These are phyloP conservation scores for Gracilaria gracilis DNA, from an alignment of 23 red algal genomes.

Conservation along the genomic window DNA sequence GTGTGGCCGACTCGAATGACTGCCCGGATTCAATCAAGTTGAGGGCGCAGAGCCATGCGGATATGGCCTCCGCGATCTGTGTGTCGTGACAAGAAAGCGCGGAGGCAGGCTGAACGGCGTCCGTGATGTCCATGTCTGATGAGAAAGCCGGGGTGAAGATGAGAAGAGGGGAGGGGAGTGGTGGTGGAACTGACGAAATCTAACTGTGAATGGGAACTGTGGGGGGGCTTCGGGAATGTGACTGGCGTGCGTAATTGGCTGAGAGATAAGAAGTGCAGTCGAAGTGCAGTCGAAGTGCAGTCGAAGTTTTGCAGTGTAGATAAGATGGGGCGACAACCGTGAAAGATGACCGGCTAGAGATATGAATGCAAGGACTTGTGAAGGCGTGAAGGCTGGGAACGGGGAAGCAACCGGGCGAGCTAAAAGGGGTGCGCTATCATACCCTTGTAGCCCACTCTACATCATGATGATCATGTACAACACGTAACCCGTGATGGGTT, in stretches of 20 bases:
- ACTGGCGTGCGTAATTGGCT: constrained; percentile 21
- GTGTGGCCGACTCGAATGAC: constrained; percentile 27
- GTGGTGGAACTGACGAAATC: background rate
- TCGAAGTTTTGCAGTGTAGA: constrained; percentile 8
- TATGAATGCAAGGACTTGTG: background rate
- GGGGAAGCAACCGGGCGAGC: constrained; percentile 13
- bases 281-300: constrained; percentile 10
- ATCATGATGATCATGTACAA: no score
- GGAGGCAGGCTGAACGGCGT: background rate
- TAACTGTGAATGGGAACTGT: constrained; percentile 42
- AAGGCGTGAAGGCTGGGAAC: background rate
- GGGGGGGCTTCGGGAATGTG: background rate
- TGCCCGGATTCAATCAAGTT: constrained; percentile 20
- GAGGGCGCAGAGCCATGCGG: constrained; percentile 63
- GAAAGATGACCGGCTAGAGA: constrained; percentile 9
- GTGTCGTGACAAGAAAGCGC: constrained; percentile 8
- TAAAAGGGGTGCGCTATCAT: no score
- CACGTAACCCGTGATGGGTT: no score
- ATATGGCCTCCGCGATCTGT: constrained; percentile 37
- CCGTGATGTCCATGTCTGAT: constrained; percentile 4
- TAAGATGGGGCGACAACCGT: constrained; percentile 32
- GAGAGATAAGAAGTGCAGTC: background rate
- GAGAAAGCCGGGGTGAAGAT: background rate
- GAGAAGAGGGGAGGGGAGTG: background rate
- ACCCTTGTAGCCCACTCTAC: no score